These are phyloP conservation scores for Gnomoniopsis sp. DNA, from an alignment of 2,329 filamentous ascomycete genomes.

Conservation along the genomic window DNA sequence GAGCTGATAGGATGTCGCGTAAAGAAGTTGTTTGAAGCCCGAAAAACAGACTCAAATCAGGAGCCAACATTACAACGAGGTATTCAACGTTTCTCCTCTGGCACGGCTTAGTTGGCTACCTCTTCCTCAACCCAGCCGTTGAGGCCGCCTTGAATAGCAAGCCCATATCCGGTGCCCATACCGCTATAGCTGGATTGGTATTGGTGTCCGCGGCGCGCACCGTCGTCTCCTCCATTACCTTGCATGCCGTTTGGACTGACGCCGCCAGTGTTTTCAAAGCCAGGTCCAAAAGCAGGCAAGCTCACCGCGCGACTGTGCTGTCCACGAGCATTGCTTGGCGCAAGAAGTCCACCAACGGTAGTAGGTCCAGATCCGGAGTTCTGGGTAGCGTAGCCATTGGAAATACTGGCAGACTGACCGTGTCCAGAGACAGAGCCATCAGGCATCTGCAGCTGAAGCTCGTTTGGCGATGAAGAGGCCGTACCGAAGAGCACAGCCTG, in stretches of 20 bases:
- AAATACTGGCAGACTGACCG: slow-evolving; percentile 63
- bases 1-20: slow-evolving; percentile 12
- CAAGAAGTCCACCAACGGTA: slow-evolving; percentile 73
- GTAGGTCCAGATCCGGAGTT: slow-evolving; percentile 55
- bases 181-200: slow-evolving; percentile 63
- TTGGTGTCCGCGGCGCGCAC: slow-evolving; percentile 61
- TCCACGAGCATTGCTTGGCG: slow-evolving; percentile 61
- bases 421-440: slow-evolving; percentile 61
- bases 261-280: slow-evolving; percentile 55
- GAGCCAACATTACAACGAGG: slow-evolving; percentile 22
- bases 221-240: slow-evolving; percentile 41
- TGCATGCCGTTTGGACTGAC: slow-evolving; percentile 47
- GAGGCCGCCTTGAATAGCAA: slow-evolving; percentile 61
- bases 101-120: slow-evolving; percentile 49
- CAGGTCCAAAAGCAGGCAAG: slow-evolving; percentile 68
- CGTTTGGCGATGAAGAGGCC: slow-evolving; percentile 57
- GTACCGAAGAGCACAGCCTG: slow-evolving; percentile 80
- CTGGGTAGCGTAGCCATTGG: slow-evolving; percentile 58
- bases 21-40: slow-evolving; percentile 12
- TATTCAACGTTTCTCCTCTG: slow-evolving; percentile 19
- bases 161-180: slow-evolving; percentile 56
- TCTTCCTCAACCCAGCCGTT: slow-evolving; percentile 69
- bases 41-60: slow-evolving; percentile 18
- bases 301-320: slow-evolving; percentile 82
- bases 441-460: slow-evolving; percentile 56